phyloP scores from a whole-genome alignment of 1,139 yeast genomes.

The Blastobotrys aristatus region DNA sequence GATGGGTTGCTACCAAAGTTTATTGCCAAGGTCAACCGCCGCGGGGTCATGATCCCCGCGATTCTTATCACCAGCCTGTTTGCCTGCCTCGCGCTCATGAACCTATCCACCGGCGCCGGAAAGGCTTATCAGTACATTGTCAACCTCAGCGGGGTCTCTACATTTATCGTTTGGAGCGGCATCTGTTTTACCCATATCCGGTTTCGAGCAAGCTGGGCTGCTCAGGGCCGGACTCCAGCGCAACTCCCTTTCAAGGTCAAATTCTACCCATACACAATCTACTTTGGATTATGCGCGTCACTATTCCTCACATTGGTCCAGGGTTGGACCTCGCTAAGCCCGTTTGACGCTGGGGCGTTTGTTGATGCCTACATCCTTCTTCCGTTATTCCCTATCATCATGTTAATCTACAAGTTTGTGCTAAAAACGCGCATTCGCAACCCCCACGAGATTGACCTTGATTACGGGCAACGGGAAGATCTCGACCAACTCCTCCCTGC shows the following conservation, averaged over 20 bases:
- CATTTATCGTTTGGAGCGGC: slow-evolving; percentile 48
- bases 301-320: slow-evolving; percentile 55
- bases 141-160: slow-evolving; percentile 63
- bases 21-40: slow-evolving; percentile 50
- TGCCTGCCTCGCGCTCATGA: slow-evolving; percentile 56
- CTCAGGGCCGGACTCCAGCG: slow-evolving; percentile 43
- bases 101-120: slow-evolving; percentile 55
- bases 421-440: slow-evolving; percentile 43
- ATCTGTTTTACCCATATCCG: slow-evolving; percentile 48
- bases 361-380: slow-evolving; percentile 62
- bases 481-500: slow-evolving; percentile 24
- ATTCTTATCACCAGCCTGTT: slow-evolving; percentile 42
- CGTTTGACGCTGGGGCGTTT: slow-evolving; percentile 54
- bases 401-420: slow-evolving; percentile 38
- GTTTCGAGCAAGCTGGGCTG: slow-evolving; percentile 47
- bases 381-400: slow-evolving; percentile 50
- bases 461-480: slow-evolving; percentile 35
- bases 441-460: slow-evolving; percentile 44
- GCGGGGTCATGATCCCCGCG: slow-evolving; percentile 58
- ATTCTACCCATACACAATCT: slow-evolving; percentile 51
- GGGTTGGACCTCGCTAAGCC: slow-evolving; percentile 63
- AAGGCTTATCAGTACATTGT: slow-evolving; percentile 80
- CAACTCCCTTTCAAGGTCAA: slow-evolving; percentile 52
- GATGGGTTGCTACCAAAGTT: slow-evolving; percentile 58
- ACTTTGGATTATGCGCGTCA: slow-evolving; percentile 48